Conservation (phyloP, 2,329 filamentous ascomycete genomes). For the Chaetomiaceae sp. region DNA sequence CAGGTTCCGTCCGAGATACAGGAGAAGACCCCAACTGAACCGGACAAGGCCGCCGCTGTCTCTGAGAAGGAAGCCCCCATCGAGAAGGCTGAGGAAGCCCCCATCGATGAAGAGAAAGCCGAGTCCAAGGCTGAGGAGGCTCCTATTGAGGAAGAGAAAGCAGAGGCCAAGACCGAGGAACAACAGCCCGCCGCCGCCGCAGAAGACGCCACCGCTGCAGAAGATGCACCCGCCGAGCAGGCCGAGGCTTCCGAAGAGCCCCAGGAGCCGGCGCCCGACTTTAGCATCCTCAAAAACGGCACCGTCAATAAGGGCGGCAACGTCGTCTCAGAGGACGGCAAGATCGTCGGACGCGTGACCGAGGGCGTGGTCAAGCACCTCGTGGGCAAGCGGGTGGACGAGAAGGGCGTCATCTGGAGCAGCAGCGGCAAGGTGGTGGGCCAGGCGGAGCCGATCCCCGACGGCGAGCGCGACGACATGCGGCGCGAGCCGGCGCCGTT, state of each 20-base stretch:
- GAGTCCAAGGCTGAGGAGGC: conserved; percentile 6
- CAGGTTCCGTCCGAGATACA: neutral
- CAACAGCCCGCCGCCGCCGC: neutral
- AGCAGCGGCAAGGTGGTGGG: conserved; percentile 64
- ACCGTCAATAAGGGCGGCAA: conserved; percentile 56
- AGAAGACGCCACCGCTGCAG: neutral
- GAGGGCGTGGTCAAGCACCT: conserved; percentile 60
- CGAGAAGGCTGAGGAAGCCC: neutral
- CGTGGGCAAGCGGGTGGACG: conserved; percentile 57
- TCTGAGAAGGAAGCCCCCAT: neutral
- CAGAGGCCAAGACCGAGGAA: neutral
- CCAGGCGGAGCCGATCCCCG: conserved; percentile 57
- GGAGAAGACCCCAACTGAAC: conserved; percentile 3
- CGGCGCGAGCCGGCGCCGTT: conserved; percentile 45
- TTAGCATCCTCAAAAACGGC: conserved; percentile 45
- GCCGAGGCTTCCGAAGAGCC: conserved; percentile 17
- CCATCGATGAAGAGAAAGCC: neutral
- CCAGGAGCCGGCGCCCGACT: conserved; percentile 32
- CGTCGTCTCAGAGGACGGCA: conserved; percentile 47
- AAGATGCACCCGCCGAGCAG: neutral
- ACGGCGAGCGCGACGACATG: conserved; percentile 44
- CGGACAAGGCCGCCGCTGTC: neutral
- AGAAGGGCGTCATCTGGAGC: conserved; percentile 64
- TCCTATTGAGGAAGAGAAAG: no score
- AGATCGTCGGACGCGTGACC: conserved; percentile 54